Base-by-base conservation (phyloP, 2,329 filamentous ascomycete genomes). In the Talaromyces piceae region DNA sequence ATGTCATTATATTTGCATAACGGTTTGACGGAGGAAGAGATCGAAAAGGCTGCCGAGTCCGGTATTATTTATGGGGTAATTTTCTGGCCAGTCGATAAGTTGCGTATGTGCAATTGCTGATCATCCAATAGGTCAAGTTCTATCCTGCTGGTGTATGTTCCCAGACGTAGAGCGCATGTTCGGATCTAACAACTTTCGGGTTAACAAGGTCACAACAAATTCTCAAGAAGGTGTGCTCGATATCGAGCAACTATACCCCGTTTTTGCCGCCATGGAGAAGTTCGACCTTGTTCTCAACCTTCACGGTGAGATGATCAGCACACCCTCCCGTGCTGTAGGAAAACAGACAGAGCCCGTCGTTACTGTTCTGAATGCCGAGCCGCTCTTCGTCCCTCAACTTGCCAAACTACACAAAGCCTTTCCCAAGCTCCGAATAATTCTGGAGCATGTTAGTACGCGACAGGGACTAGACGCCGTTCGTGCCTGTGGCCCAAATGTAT, bases 211-310 rank as follows among this genome's bases (percentile, higher is more conserved):
- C 31, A 80, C 78, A 3, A 81, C 78, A 47, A 82, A 84, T 62
- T 82, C 79, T 3, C 74, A 75, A 30, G 66, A 70, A 7, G 73
- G 73, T 4, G 73, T 76, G 2, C 61, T 72, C 39, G 70, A 73
- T 57, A 73, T 73, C 52, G 64, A 67, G 7, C 58, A 64, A 13
- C 72, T 73, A 58, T 74, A 73, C 52, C 70, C 72, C 5, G 87
- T 91, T 12, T 95, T 97, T 64, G 80, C 78, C n/a, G 87, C 88
- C 57, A 96, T 97, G 91, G 86, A 95, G 65, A 73, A 83, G 54
- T 81, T 90, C 58, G 83, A 84, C 58, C 76, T 95, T 65, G 79
- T 94, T n/a, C 77, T 94, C 39, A 96, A 96, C 71, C 75, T 97
- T n/a, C 91, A 97, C 67, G 91, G 91, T 58, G 91, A 96, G 71